Evolutionary conservation across 352 stramenopile species (phyloP).

Genomic region (Phytophthora agathidicida): DNA sequence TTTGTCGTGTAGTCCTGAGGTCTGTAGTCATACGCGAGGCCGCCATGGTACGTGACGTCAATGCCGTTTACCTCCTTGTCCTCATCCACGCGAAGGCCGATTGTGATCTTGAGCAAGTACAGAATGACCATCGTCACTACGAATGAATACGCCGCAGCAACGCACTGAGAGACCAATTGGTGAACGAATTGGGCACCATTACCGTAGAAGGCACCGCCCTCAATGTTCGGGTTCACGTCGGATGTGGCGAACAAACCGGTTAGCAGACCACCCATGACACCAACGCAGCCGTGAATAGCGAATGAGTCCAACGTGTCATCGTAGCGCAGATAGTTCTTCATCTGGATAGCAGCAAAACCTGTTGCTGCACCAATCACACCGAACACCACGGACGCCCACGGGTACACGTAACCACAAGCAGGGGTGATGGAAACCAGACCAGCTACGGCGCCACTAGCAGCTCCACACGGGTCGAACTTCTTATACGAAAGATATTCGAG

Average conservation of each 20-base stretch:
- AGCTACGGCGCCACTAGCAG: conserved; percentile 63
- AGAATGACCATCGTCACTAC: conserved; percentile 77
- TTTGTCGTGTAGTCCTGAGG: conserved; percentile 20
- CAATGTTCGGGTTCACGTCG: conserved; percentile 61
- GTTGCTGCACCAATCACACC: conserved; percentile 63
- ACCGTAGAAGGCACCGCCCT: conserved; percentile 61
- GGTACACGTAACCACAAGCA: conserved; percentile 72
- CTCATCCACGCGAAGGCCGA: conserved; percentile 74
- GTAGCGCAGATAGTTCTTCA: conserved; percentile 76
- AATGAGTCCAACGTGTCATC: conserved; percentile 88
- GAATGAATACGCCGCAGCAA: conserved; percentile 70
- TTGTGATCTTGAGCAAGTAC: conserved; percentile 69
- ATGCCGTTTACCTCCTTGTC: conserved; percentile 83
- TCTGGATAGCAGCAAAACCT: conserved; percentile 55
- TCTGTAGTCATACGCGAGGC: conserved; percentile 66
- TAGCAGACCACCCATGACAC: conserved; percentile 65
- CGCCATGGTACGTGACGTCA: conserved; percentile 80
- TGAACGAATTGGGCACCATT: conserved; percentile 51
- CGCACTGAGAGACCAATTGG: conserved; percentile 60
- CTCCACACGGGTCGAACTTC: conserved; percentile 71
- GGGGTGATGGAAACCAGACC: conserved; percentile 77
- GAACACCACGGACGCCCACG: conserved; percentile 74
- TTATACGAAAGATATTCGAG: conserved; percentile 57
- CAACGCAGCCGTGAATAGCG: conserved; percentile 71
- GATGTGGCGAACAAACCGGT: conserved; percentile 74